Evolutionary conservation across 805 yeast species (phyloP).

Genomic region (Clavispora santaluciae): DNA sequence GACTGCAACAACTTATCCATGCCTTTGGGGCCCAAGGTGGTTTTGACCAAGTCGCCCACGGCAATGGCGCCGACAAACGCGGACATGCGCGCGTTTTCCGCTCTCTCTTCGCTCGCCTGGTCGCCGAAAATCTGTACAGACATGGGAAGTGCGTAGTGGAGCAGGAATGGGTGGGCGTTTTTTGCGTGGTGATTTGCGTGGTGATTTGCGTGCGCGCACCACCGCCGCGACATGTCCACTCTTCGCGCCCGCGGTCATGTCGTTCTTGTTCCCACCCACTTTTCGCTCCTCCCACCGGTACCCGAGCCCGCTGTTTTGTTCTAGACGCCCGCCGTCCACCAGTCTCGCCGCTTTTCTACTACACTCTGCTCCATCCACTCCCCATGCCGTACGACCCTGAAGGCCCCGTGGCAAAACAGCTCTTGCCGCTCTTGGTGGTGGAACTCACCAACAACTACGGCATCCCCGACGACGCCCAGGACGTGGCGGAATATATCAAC

Average conservation of each 20-base stretch:
- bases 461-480: constrained; percentile 36
- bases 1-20: constrained; percentile 95
- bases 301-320: too few relatives aligned
- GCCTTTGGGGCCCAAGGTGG: constrained; percentile 96
- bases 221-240: neutral
- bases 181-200: neutral
- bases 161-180: neutral
- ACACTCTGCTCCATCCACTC: neutral
- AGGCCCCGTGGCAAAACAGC: constrained; percentile 33
- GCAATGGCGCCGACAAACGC: constrained; percentile 99
- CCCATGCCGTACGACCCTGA: constrained; percentile 35
- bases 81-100: constrained; percentile 95
- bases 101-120: constrained; percentile 96
- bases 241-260: neutral
- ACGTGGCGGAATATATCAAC: constrained; percentile 63
- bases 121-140: constrained; percentile 94
- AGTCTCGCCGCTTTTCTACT: too few relatives aligned
- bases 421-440: constrained; percentile 29
- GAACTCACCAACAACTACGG: constrained; percentile 33
- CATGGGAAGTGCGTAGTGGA: constrained; percentile 25
- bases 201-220: constrained; percentile 3
- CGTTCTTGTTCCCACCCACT: too few relatives aligned
- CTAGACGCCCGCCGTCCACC: too few relatives aligned
- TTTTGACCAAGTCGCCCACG: constrained; percentile 93
- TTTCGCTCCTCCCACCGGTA: too few relatives aligned